These are phyloP conservation scores for Irpex sp. DNA, from an alignment of 1,284 basidiomycete genomes.

Conservation along the genomic window DNA sequence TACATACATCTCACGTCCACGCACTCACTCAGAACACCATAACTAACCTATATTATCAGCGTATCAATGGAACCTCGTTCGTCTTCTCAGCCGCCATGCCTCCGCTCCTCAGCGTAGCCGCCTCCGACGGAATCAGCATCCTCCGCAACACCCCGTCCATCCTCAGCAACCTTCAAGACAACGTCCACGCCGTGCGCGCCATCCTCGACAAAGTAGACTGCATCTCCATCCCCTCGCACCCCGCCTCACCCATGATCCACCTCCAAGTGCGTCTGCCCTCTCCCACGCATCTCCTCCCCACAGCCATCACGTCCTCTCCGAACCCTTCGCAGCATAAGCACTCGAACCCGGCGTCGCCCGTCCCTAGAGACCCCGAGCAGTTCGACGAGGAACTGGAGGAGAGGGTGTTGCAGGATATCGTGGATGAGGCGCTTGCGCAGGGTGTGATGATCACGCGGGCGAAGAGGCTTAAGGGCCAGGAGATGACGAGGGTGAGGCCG, in stretches of 20 bases:
- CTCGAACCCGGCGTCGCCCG: slow-evolving; percentile 40
- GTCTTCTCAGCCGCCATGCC: slow-evolving; percentile 97
- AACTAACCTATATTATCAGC: slow-evolving; percentile 39
- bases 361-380: slow-evolving; percentile 37
- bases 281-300: slow-evolving; percentile 30
- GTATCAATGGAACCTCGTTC: slow-evolving; percentile 94
- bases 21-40: no score
- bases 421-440: slow-evolving; percentile 74
- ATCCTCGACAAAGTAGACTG: slow-evolving; percentile 79
- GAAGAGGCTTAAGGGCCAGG: slow-evolving; percentile 77
- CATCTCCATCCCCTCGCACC: slow-evolving; percentile 81
- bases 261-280: slow-evolving; percentile 53
- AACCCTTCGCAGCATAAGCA: slow-evolving; percentile 27
- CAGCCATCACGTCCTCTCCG: slow-evolving; percentile 13
- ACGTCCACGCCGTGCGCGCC: slow-evolving; percentile 69
- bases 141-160: slow-evolving; percentile 72
- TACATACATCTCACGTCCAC: slow-evolving; percentile 21
- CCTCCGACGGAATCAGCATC: slow-evolving; percentile 79
- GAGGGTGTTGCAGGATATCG: slow-evolving; percentile 76
- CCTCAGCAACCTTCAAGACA: slow-evolving; percentile 74
- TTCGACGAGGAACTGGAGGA: slow-evolving; percentile 74
- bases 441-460: slow-evolving; percentile 82
- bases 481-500: slow-evolving; percentile 78
- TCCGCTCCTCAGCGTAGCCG: slow-evolving; percentile 82
- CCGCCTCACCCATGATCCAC: slow-evolving; percentile 84